Conservation (phyloP, 169 alveolate species). For the Cryptosporidium canis region DNA sequence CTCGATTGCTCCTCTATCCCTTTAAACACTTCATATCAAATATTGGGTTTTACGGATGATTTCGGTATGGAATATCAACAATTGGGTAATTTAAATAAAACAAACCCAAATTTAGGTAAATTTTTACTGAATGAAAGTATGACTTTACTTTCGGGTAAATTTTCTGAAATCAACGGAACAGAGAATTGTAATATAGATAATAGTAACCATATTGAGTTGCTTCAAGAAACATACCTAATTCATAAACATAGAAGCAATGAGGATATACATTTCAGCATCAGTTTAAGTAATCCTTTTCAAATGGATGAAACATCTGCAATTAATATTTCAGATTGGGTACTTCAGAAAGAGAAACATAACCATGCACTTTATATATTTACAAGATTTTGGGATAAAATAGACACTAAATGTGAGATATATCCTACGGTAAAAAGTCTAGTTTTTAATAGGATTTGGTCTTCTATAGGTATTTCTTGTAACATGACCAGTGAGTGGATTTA, state of each 20-base stretch:
- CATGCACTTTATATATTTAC: background rate
- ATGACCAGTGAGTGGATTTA: background rate
- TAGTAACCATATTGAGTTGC: background rate
- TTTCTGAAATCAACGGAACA: background rate
- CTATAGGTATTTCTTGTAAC: background rate
- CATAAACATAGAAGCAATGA: background rate
- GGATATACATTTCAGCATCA: background rate
- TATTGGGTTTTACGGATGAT: slow-evolving; percentile 1
- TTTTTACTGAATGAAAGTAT: background rate
- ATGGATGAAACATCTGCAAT: background rate
- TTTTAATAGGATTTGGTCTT: background rate
- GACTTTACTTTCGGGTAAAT: background rate
- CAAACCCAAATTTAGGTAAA: background rate
- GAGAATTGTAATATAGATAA: slow-evolving; percentile 5
- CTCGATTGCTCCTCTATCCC: slow-evolving; percentile 3
- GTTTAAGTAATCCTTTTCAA: background rate
- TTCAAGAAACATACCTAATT: background rate
- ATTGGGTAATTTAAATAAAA: background rate
- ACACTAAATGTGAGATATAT: background rate
- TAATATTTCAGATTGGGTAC: slow-evolving; percentile 5
- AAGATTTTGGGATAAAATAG: background rate
- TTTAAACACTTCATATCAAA: background rate
- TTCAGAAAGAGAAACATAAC: background rate
- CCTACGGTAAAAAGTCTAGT: background rate
- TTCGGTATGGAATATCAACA: background rate